Base-by-base conservation (phyloP, 768 basidiomycete genomes). In the Macrocybe gigantea region DNA sequence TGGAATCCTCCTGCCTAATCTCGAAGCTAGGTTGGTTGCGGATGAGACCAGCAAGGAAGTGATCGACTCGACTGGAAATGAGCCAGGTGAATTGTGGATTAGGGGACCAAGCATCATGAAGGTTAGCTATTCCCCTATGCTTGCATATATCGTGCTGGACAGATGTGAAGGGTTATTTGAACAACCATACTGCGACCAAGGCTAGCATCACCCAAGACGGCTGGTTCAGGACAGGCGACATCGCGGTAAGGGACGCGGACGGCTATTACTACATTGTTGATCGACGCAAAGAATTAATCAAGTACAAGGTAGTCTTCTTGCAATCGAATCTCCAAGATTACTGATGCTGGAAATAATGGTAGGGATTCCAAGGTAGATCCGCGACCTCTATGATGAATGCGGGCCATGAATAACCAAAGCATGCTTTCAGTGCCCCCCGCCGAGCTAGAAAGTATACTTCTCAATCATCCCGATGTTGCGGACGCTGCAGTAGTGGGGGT, bases 151-250 rank as follows among this genome's bases (percentile, higher is more conserved):
- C 45, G 46, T 33, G 34, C 40, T 36, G n/a, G 10, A 6, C 39
- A 29, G 32, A 15, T 31, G 14, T 40, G 2, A 46, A 83, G 82
- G 88, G 91, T 7, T 93, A 93, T 57, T 64, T 85, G 52, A 82
- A 82, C 55, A 89, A 93, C 51, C 66, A 71, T 2, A 66, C 69
- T 31, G 89, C 91, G 3, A 94, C 90, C 1, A 65, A 69, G 15
- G 74, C 80, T 10, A 65, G 82, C 5, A 83, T 94, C 53, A 88
- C 85, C 0, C 63, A 64, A 0, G 85, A 89, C 42, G 75, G 80
- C 3, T 96, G 89, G 89, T 83, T 92, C 69, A 90, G 86, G 72
- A 93, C 92, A 0, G 91, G 93, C 1, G 93, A 95, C 61, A 78
- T 94, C 43, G 86, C 78, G 1, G 61, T 74, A 12, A 65, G 79